phyloP scores from a whole-genome alignment of 75 land plant species.

The Larix kaempferi region DNA sequence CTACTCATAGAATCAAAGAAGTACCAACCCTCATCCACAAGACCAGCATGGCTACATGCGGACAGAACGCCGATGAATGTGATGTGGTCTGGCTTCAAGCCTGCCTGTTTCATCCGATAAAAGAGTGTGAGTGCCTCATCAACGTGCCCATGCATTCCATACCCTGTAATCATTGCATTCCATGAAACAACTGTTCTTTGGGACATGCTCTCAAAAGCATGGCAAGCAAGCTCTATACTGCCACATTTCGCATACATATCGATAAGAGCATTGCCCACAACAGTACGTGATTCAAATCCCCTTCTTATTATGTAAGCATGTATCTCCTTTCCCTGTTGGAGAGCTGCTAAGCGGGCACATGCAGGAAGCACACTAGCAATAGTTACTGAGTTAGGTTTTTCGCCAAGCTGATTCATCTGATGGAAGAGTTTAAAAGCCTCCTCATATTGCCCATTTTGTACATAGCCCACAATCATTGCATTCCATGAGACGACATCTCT shows the following conservation, averaged over 20 bases:
- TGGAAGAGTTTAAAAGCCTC: constrained; percentile 34
- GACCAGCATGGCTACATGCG: constrained; percentile 15
- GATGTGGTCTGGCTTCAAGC: constrained; percentile 11
- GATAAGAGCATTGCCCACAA: constrained; percentile 11
- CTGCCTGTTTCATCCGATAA: constrained; percentile 11
- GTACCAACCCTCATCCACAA: constrained; percentile 15
- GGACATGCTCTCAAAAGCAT: constrained; percentile 11
- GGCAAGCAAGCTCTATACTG: constrained; percentile 8
- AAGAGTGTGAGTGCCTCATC: constrained; percentile 8
- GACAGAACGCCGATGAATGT: constrained; percentile 11
- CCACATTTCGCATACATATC: constrained; percentile 21
- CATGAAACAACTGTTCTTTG: constrained; percentile 20
- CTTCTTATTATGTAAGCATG: constrained; percentile 12
- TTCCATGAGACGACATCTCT: constrained; percentile 23
- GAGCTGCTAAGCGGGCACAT: constrained; percentile 6
- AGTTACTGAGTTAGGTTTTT: constrained; percentile 2
- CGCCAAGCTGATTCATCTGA: constrained; percentile 22
- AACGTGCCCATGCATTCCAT: constrained; percentile 15
- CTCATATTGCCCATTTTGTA: constrained; percentile 10
- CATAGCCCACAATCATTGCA: constrained; percentile 25
- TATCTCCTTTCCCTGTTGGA: constrained; percentile 8
- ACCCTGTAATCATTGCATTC: constrained; percentile 21
- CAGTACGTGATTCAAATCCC: background rate
- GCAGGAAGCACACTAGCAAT: constrained; percentile 15
- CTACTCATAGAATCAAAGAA: constrained; percentile 12